Percentiles rank a stretch among this genome's conserved stretches.
Evolutionary conservation across 179 eudicot genomes (phyloP).

Genomic region (Carnegiea gigantea): DNA sequence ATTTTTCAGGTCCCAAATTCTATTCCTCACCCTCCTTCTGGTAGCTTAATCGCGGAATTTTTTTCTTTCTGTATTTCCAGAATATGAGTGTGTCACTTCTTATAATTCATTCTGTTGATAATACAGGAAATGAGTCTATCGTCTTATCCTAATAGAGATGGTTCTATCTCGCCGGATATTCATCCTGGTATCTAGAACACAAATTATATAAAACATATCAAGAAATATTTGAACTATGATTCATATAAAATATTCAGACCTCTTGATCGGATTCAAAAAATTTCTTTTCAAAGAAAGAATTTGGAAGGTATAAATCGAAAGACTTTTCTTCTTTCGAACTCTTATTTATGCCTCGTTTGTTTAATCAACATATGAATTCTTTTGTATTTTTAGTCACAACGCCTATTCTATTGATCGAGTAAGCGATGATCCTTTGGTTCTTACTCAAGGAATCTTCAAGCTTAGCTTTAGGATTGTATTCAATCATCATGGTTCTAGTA

Average conservation of each 20-base stretch:
- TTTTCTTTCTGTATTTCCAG: constrained; percentile 4
- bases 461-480: background rate
- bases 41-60: constrained; percentile 5
- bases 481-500: background rate
- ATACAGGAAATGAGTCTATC: background rate
- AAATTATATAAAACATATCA: background rate
- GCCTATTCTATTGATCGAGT: background rate
- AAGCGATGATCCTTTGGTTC: background rate
- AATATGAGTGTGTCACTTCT: constrained; percentile 7
- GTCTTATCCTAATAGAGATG: background rate
- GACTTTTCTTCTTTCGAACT: background rate
- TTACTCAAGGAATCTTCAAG: background rate
- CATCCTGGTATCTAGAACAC: background rate
- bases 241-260: background rate
- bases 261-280: background rate
- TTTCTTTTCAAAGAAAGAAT: background rate
- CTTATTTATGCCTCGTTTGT: background rate
- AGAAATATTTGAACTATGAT: background rate
- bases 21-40: background rate
- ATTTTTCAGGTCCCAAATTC: too few species aligned
- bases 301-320: too few species aligned
- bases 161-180: background rate
- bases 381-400: background rate
- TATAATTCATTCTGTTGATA: background rate
- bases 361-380: too few species aligned